These are phyloP conservation scores for Brassica napus DNA, from an alignment of 345 rosid species.

Conservation along the genomic window DNA sequence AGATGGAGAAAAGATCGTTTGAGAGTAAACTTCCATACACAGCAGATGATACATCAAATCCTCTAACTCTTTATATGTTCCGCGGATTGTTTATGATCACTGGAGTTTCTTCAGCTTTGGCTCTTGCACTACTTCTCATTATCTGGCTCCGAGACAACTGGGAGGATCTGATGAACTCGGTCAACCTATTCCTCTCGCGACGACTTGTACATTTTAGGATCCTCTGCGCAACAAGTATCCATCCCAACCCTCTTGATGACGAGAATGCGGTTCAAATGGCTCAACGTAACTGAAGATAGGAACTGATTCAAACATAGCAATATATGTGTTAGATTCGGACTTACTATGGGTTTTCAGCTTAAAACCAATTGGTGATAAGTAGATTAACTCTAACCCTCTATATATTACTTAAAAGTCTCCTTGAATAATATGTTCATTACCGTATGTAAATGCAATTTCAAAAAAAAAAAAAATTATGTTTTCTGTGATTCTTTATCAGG, in stretches of 20 bases:
- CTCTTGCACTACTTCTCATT: slow-evolving; percentile 2
- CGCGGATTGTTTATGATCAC: slow-evolving; percentile 39
- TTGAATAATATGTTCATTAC: background rate
- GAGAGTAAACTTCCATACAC: background rate
- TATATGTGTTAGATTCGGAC: too few relatives aligned
- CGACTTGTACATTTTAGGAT: background rate
- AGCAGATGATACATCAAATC: slow-evolving; percentile 29
- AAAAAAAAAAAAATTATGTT: too few relatives aligned
- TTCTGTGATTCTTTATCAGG: too few relatives aligned
- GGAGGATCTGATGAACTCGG: background rate
- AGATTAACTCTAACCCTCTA: too few relatives aligned
- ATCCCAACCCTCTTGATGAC: slow-evolving; percentile 1
- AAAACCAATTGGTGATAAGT: too few relatives aligned
- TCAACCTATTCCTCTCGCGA: background rate
- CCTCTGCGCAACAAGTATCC: slow-evolving; percentile 8
- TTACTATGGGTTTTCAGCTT: too few relatives aligned
- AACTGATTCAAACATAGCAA: background rate
- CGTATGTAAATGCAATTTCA: slow-evolving; percentile 22
- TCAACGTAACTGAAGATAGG: slow-evolving; percentile 20
- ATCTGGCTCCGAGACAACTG: slow-evolving; percentile 11
- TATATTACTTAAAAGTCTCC: too few relatives aligned
- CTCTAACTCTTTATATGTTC: slow-evolving; percentile 23
- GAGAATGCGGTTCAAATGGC: background rate
- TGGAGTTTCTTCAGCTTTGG: slow-evolving; percentile 15
- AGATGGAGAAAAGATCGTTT: slow-evolving; percentile 30